Evolutionary conservation across 805 yeast genomes (phyloP).

Genomic region (Yamadazyma scolyti): DNA sequence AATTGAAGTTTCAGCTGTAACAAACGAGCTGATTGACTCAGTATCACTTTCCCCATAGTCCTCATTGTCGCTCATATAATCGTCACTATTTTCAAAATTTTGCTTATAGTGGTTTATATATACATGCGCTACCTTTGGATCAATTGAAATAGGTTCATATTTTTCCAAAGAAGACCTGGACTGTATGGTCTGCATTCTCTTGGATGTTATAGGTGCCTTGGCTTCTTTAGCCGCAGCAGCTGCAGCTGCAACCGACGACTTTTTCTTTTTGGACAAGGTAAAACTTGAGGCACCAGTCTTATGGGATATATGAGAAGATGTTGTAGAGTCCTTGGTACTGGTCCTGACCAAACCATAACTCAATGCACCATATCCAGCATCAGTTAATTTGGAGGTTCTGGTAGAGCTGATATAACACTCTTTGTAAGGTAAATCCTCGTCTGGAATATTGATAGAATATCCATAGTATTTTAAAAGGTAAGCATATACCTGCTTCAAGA

Average conservation of each 20-base stretch:
- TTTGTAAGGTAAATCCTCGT: constrained; percentile 23
- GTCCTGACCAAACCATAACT: constrained; percentile 18
- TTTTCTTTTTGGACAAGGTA: constrained; percentile 22
- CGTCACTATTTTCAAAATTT: constrained; percentile 16
- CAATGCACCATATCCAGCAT: constrained; percentile 11
- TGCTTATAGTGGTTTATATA: constrained; percentile 18
- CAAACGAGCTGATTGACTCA: constrained; percentile 28
- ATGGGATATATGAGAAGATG: constrained; percentile 22
- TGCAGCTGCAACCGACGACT: constrained; percentile 16
- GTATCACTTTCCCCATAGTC: constrained; percentile 15
- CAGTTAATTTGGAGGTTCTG: constrained; percentile 12
- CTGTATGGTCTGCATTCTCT: constrained; percentile 25
- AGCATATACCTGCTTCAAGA: constrained; percentile 71
- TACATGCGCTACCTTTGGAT: constrained; percentile 19
- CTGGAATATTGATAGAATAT: constrained; percentile 28
- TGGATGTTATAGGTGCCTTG: constrained; percentile 18
- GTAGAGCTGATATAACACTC: constrained; percentile 31
- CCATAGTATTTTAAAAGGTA: constrained; percentile 60
- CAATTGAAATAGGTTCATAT: constrained; percentile 18
- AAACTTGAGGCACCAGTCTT: constrained; percentile 20
- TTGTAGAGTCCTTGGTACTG: constrained; percentile 19
- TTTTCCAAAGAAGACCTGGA: constrained; percentile 21
- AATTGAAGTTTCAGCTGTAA: constrained; percentile 27
- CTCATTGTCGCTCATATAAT: constrained; percentile 16
- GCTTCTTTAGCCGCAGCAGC: no score